Percentiles rank a stretch among this genome's conserved stretches.
Evolutionary conservation across 83 land plant species (phyloP).

Genomic region (Picea mariana): DNA sequence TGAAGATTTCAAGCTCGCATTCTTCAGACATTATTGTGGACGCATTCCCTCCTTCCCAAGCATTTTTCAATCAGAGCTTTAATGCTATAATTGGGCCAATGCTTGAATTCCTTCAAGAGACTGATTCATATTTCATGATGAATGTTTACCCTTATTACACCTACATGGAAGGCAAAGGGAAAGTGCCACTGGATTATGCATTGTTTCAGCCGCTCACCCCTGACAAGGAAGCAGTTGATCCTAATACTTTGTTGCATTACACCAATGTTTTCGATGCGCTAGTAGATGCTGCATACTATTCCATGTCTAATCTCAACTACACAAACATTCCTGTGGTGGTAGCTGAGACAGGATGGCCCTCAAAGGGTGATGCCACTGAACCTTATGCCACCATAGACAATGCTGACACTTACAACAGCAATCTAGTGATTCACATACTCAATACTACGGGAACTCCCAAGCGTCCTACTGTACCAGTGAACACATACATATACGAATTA

Average conservation of each 20-base stretch:
- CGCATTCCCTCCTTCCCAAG: constrained; percentile 83
- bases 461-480: constrained; percentile 47
- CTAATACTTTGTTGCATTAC: constrained; percentile 59
- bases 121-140: constrained; percentile 72
- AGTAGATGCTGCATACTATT: constrained; percentile 68
- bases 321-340: constrained; percentile 57
- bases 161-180: constrained; percentile 42
- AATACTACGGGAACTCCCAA: constrained; percentile 75
- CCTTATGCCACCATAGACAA: constrained; percentile 55
- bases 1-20: constrained; percentile 76
- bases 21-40: constrained; percentile 55
- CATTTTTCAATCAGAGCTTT: constrained; percentile 57
- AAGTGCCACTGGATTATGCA: constrained; percentile 71
- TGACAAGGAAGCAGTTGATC: constrained; percentile 55
- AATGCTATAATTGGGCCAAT: constrained; percentile 51
- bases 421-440: constrained; percentile 57
- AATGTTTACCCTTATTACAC: constrained; percentile 68
- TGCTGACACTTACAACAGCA: constrained; percentile 73
- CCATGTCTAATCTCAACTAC: constrained; percentile 64
- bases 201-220: constrained; percentile 69
- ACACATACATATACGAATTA: constrained; percentile 72
- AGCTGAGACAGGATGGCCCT: constrained; percentile 87
- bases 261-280: constrained; percentile 66
- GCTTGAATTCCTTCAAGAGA: constrained; percentile 62
- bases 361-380: constrained; percentile 64